Conservation (phyloP, 2,329 filamentous ascomycete species). For the Monilinia vaccinii-corymbosi region DNA sequence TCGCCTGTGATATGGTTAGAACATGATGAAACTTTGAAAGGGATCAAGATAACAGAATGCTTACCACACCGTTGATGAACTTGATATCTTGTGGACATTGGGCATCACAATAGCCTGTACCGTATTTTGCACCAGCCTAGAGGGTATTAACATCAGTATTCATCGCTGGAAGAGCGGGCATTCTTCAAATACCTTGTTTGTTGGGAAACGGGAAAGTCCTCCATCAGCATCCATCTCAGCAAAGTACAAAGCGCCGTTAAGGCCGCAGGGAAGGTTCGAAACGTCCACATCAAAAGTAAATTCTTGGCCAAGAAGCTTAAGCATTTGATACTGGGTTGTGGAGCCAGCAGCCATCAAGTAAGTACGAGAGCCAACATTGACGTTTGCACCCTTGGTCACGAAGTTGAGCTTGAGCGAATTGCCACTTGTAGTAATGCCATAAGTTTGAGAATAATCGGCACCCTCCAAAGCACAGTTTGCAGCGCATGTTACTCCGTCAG, state of each 20-base stretch:
- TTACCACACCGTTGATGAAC: slow-evolving; percentile 44
- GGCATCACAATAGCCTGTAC: slow-evolving; percentile 16
- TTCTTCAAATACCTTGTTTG: slow-evolving; percentile 33
- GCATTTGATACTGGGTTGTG: slow-evolving; percentile 52
- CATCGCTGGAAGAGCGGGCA: not conserved
- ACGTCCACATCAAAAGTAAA: slow-evolving; percentile 69
- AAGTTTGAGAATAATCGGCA: slow-evolving; percentile 42
- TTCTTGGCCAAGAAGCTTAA: slow-evolving; percentile 57
- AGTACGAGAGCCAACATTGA: slow-evolving; percentile 47
- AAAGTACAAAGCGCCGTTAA: slow-evolving; percentile 66
- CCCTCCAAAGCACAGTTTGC: slow-evolving; percentile 45
- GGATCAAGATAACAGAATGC: slow-evolving; percentile 5
- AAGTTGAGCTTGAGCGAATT: slow-evolving; percentile 47
- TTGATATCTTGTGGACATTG: slow-evolving; percentile 30
- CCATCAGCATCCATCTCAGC: slow-evolving; percentile 56
- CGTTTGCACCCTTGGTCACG: slow-evolving; percentile 39
- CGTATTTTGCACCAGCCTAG: slow-evolving; percentile 41
- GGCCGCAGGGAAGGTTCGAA: slow-evolving; percentile 57
- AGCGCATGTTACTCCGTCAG: slow-evolving; percentile 37
- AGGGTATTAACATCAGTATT: not conserved
- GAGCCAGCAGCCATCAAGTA: slow-evolving; percentile 53
- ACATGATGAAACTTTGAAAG: not conserved
- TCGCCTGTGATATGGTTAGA: slow-evolving; percentile 34
- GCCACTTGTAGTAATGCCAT: slow-evolving; percentile 46
- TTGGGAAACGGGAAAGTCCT: slow-evolving; percentile 41